These are phyloP conservation scores for Flaveria sonorensis DNA, from an alignment of 129 eudicot species.

Conservation along the genomic window DNA sequence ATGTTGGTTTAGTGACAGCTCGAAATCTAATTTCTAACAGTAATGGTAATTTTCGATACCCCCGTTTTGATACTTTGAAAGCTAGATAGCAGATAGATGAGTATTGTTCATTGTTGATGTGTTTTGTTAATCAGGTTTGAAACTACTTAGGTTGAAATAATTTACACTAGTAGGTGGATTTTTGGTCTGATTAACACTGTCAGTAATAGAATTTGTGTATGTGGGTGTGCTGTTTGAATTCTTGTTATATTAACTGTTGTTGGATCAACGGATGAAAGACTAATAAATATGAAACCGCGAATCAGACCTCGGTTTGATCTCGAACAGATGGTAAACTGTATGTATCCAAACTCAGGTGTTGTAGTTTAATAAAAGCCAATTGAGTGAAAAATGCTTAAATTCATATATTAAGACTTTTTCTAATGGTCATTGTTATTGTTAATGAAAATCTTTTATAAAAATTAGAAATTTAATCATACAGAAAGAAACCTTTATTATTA, in stretches of 20 bases:
- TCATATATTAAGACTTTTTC: no score
- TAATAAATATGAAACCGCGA: no score
- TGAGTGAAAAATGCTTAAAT: no score
- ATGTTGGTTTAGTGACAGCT: neutral
- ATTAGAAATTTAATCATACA: no score
- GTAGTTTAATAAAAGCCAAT: no score
- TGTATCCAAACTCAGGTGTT: no score
- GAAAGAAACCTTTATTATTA: no score
- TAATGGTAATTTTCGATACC: conserved; percentile 18
- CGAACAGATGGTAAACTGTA: no score
- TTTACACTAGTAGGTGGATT: conserved; percentile 27
- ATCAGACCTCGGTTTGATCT: no score
- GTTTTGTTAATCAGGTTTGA: conserved; percentile 30
- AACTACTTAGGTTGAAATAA: conserved; percentile 26
- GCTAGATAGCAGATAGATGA: conserved; percentile 17
- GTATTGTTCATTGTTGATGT: neutral
- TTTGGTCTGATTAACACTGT: conserved; percentile 16
- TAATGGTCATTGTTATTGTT: no score
- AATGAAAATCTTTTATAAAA: no score
- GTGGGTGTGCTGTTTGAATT: neutral
- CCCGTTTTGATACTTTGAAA: conserved; percentile 7
- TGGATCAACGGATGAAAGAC: no score
- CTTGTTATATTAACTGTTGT: neutral
- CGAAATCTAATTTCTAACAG: conserved; percentile 7
- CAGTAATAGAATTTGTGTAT: neutral